Percentiles rank a stretch among this genome's conserved stretches.
Conservation (phyloP, 2,329 filamentous ascomycete genomes). For the Ophiostoma pallidulum region DNA sequence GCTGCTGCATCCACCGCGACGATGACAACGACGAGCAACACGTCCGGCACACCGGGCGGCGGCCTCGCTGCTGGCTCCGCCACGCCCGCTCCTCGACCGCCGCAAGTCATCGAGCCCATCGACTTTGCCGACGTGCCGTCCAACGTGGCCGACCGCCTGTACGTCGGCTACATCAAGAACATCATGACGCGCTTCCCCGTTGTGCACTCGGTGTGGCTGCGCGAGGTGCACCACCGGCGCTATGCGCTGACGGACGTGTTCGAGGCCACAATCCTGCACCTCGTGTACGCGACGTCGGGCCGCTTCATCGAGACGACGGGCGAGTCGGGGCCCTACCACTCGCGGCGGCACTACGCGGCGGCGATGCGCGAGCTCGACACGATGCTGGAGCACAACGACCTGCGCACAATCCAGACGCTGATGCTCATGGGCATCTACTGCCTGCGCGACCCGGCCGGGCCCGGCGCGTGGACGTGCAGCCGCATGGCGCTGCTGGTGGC, state of each 20-base stretch:
- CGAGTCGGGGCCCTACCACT: conserved; percentile 19
- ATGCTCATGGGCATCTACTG: conserved; percentile 19
- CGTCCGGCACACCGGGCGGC: too few relatives aligned
- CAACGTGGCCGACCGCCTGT: conserved; percentile 19
- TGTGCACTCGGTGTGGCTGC: conserved; percentile 19
- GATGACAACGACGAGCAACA: background rate
- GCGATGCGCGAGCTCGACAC: conserved; percentile 16
- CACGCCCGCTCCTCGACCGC: background rate
- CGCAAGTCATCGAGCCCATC: conserved; percentile 1
- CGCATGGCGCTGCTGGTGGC: conserved; percentile 19
- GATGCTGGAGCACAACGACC: conserved; percentile 16
- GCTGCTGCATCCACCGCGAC: background rate
- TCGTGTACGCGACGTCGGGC: conserved; percentile 24
- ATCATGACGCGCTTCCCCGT: conserved; percentile 21
- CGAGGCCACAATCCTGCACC: conserved; percentile 19
- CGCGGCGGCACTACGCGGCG: conserved; percentile 16
- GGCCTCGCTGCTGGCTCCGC: background rate
- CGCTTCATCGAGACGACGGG: conserved; percentile 24
- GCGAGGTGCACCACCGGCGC: conserved; percentile 18
- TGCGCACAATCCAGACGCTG: conserved; percentile 17
- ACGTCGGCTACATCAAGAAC: conserved; percentile 20
- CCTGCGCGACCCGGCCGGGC: conserved; percentile 13
- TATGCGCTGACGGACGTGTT: conserved; percentile 15
- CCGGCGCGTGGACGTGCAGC: conserved; percentile 17
- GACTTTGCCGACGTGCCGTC: conserved; percentile 17